phyloP scores from a whole-genome alignment of 2,329 filamentous ascomycete species.

The Coniochaeta ligniaria region DNA sequence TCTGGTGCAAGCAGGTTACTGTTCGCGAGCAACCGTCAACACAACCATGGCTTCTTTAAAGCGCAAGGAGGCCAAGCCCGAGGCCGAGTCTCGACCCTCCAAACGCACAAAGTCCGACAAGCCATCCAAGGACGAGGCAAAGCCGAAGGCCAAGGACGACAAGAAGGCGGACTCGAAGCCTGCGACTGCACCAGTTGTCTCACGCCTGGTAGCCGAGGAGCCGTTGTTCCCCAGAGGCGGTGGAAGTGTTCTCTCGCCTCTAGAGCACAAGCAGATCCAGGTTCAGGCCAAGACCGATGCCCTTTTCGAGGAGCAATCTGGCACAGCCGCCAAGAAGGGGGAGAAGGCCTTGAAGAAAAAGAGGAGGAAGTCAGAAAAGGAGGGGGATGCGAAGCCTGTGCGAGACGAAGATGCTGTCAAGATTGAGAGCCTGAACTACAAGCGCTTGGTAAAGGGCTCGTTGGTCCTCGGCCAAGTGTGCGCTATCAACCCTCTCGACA shows the following conservation, averaged over 20 bases:
- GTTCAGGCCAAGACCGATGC: constrained; percentile 90
- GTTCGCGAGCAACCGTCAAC: constrained; percentile 5
- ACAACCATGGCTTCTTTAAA: constrained; percentile 48
- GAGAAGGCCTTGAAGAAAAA: constrained; percentile 44
- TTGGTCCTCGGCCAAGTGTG: constrained; percentile 82
- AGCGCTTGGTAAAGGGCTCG: constrained; percentile 80
- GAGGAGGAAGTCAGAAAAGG: constrained; percentile 45
- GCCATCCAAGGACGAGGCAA: constrained; percentile 14
- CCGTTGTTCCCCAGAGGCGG: constrained; percentile 88
- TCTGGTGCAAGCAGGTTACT: background rate
- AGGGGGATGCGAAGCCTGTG: constrained; percentile 43
- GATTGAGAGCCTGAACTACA: constrained; percentile 84
- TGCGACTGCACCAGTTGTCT: constrained; percentile 26
- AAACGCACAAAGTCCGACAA: constrained; percentile 14
- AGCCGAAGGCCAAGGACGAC: constrained; percentile 15
- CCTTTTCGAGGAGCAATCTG: constrained; percentile 72
- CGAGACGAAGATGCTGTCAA: constrained; percentile 54
- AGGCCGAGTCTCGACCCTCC: constrained; percentile 6
- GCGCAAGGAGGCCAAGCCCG: constrained; percentile 42
- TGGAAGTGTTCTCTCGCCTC: constrained; percentile 78
- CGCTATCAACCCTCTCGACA: constrained; percentile 70
- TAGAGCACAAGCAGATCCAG: constrained; percentile 95
- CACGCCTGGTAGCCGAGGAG: constrained; percentile 67
- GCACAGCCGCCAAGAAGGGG: constrained; percentile 37
- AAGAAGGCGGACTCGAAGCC: constrained; percentile 19